Conservation (phyloP, 2,329 filamentous ascomycete genomes). For the Phyllosticta paracitricarpa region DNA sequence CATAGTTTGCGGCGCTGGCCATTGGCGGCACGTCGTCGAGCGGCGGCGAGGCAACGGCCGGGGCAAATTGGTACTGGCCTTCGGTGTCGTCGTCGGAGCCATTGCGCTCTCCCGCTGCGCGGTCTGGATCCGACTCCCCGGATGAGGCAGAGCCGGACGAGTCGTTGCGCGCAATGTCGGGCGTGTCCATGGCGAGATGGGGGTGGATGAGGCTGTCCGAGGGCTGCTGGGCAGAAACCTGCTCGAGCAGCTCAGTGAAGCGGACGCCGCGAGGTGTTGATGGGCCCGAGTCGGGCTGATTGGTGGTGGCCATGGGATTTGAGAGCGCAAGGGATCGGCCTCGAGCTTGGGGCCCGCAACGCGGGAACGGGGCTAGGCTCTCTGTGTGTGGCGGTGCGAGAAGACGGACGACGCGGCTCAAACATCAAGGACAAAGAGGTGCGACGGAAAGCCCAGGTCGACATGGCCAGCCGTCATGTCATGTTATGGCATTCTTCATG, state of each 20-base stretch:
- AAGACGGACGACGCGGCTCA: not conserved
- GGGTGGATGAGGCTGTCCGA: conserved; percentile 22
- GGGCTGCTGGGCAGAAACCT: conserved; percentile 14
- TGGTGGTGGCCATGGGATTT: conserved; percentile 4
- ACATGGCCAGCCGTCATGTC: not conserved
- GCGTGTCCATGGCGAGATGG: conserved; percentile 19
- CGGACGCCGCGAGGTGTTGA: conserved; percentile 16
- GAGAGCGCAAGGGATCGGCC: conserved; percentile 6
- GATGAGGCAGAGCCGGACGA: conserved; percentile 36
- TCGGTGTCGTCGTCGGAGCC: conserved; percentile 28
- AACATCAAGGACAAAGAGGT: not conserved
- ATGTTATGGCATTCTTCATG: not conserved
- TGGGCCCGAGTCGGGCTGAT: conserved; percentile 1
- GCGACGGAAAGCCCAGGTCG: not conserved
- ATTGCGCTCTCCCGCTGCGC: conserved; percentile 39
- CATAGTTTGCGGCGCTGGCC: conserved; percentile 16
- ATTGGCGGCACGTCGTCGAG: conserved; percentile 27
- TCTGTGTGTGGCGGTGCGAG: conserved; percentile 8
- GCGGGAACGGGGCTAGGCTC: conserved; percentile 7
- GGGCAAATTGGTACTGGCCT: conserved; percentile 29
- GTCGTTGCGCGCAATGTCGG: conserved; percentile 29
- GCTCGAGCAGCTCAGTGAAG: conserved; percentile 19
- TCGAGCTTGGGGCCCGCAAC: conserved; percentile 6
- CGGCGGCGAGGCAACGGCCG: conserved; percentile 23
- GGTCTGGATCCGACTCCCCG: conserved; percentile 35